A percentile compares a stretch with the other conserved stretches of the same genome.
phyloP scores from a whole-genome alignment of 306 rosid species.

The Vigna unguiculata region DNA sequence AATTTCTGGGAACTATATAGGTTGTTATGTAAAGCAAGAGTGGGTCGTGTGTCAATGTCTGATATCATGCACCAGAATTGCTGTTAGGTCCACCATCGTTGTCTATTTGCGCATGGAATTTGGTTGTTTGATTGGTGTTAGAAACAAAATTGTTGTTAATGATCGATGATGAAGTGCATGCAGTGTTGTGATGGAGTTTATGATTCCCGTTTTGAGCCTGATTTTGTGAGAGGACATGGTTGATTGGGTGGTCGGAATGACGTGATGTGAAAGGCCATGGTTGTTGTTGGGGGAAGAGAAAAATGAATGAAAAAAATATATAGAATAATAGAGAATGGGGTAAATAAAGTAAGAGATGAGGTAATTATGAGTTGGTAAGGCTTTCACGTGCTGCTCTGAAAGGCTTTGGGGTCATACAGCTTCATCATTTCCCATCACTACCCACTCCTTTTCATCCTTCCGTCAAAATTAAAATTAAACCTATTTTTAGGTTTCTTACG shows the following conservation, averaged over 20 bases:
- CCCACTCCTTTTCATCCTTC: not conserved
- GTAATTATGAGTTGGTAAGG: conserved; percentile 6
- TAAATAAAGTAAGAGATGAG: conserved; percentile 1
- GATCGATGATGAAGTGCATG: not conserved
- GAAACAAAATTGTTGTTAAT: not conserved
- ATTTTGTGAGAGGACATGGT: not conserved
- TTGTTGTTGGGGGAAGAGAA: not conserved
- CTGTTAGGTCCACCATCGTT: conserved; percentile 28
- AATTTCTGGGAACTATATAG: not conserved
- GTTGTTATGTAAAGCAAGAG: conserved; percentile 19
- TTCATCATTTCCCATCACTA: not conserved
- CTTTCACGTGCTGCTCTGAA: conserved; percentile 8
- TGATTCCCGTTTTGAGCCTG: conserved; percentile 2
- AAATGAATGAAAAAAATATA: not conserved
- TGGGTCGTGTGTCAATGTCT: conserved; percentile 20
- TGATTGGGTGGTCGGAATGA: not conserved
- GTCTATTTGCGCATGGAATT: not conserved
- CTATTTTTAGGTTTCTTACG: not conserved
- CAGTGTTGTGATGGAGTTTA: conserved; percentile 22
- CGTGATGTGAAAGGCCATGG: conserved; percentile 9
- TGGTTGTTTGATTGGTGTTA: not conserved
- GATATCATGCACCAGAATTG: conserved; percentile 36
- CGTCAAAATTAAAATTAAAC: not conserved
- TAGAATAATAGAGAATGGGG: not conserved
- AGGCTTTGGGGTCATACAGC: not conserved